Evolutionary conservation across 192 early-diverging fungal species (phyloP).

Genomic region (Mortierella antarctica): DNA sequence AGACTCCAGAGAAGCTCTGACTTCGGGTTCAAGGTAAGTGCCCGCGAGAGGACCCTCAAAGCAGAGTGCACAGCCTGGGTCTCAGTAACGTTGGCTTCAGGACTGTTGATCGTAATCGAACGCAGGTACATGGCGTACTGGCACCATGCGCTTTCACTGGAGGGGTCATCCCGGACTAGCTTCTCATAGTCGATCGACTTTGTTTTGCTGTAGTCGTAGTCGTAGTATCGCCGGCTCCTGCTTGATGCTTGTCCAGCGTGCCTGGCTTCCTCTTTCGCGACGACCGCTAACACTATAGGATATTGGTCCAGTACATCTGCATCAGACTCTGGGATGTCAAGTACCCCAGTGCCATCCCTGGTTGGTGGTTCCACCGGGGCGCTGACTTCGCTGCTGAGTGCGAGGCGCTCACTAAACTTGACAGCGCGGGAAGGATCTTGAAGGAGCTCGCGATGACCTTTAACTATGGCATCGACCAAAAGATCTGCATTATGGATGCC

Average conservation of each 20-base stretch:
- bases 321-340: background rate
- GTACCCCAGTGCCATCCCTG: background rate
- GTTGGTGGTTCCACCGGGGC: background rate
- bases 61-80: background rate
- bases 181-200: conserved; percentile 9
- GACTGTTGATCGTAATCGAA: background rate
- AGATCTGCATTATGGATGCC: conserved; percentile 42
- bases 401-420: conserved; percentile 39
- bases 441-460: conserved; percentile 30
- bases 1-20: conserved; percentile 34
- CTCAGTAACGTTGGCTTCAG: background rate
- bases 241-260: background rate
- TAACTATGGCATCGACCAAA: conserved; percentile 33
- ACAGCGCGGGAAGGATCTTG: conserved; percentile 14
- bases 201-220: background rate
- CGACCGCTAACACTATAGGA: conserved; percentile 12
- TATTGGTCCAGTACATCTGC: background rate
- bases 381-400: background rate
- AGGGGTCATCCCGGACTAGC: background rate
- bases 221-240: conserved; percentile 27
- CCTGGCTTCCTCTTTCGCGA: conserved; percentile 7
- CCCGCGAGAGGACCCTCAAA: conserved; percentile 14
- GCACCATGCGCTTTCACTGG: conserved; percentile 18
- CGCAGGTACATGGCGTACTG: conserved; percentile 22
- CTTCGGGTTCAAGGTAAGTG: background rate